Base-by-base conservation (phyloP, 352 stramenopile genomes). In the Pythium periplocum region DNA sequence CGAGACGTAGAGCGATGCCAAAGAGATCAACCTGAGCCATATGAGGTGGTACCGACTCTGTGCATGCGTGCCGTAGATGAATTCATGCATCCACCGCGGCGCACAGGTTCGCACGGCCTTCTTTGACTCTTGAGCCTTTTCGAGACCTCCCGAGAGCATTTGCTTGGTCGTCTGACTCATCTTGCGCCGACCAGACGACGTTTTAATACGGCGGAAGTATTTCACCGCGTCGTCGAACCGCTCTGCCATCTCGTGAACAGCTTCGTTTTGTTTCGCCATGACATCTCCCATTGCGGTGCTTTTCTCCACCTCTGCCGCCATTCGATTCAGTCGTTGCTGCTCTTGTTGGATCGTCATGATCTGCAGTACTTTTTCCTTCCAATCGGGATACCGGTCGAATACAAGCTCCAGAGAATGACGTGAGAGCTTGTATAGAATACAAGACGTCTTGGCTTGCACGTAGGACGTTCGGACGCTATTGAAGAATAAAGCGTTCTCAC, bases 381-480 rank as follows among this genome's bases (percentile, higher is more conserved):
- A 89, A 4, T 77, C 62, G 1, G 76, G 81, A 38, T 89, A 87
- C 3, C 72, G 65, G 40, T 84, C 69, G 53, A 91, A 91, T 0
- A 89, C 76, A 5, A 79, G 62, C 43, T 91, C 75, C 2, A 91
- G 57, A 1, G 79, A 87, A 30, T 83, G 51, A 3, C 78, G 63
- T 10, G 81, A 91, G 0, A 91, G 52, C n/a, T 60, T 68, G 62
- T 87, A 89, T 10, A 91, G 61, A 50, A 87, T 86, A 7, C 75
- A 89, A 0, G 79, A 87, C 2, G 76, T 80, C n/a, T 64, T 72
- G 4, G 75, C 73, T 33, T 74, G 52, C 2, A 91, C 70, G 36
- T 71, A 83, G 2, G 78, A 65, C 10, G 61, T 87, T 4, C 80
- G 75, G 1, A 75, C 60, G 47, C 66, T 76, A n/a, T 87, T 78